phyloP scores from a whole-genome alignment of 495 filamentous ascomycete genomes.

The Sporormia fimetaria region DNA sequence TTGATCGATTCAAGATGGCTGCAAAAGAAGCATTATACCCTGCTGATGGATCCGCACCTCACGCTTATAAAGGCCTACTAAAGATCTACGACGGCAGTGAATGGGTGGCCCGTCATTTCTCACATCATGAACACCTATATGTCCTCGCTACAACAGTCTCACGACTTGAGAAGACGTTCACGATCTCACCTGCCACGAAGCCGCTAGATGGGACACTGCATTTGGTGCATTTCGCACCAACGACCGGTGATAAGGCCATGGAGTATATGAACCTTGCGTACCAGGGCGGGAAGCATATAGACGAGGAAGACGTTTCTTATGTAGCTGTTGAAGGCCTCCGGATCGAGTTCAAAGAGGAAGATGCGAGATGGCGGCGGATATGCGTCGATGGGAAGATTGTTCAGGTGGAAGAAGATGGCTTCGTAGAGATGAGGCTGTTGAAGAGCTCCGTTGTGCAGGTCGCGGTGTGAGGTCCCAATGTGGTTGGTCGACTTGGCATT shows the following conservation, averaged over 20 bases:
- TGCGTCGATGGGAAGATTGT: conserved; percentile 87
- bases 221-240: conserved; percentile 60
- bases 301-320: conserved; percentile 51
- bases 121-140: conserved; percentile 51
- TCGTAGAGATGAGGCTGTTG: conserved; percentile 55
- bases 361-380: conserved; percentile 64
- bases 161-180: conserved; percentile 67
- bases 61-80: conserved; percentile 57
- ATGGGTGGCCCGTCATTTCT: conserved; percentile 30
- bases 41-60: conserved; percentile 45
- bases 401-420: conserved; percentile 54
- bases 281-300: conserved; percentile 58
- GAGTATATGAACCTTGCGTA: conserved; percentile 67
- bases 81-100: conserved; percentile 30
- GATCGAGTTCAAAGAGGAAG: conserved; percentile 49
- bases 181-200: conserved; percentile 57
- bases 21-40: conserved; percentile 61
- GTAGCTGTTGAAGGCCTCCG: conserved; percentile 48
- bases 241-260: conserved; percentile 53
- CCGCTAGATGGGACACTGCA: conserved; percentile 56
- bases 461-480: no score
- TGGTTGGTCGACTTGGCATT: no score
- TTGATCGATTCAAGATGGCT: conserved; percentile 69
- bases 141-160: conserved; percentile 63
- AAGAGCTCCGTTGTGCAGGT: no score